Evolutionary conservation across 1,284 basidiomycete species (phyloP), one percentile per base, ranked within the genome.

Genomic region (Cerrena zonata): DNA sequence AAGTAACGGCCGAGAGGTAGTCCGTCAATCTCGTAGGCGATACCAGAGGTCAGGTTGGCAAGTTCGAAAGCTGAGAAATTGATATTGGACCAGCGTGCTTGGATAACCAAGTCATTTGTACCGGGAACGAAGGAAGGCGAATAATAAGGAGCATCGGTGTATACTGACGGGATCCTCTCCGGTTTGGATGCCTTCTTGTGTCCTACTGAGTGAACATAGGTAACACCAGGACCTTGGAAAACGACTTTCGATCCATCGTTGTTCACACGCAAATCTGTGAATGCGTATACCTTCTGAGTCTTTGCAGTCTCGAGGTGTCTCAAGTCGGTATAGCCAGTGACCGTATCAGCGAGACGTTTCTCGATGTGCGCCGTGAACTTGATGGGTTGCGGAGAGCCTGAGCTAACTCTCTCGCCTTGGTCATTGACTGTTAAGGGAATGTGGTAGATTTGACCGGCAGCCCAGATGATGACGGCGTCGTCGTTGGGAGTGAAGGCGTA

Each of bases 381-480:
- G 43, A 87, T 76, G 11, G 74, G 71, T 26, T 59, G 63, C 2
- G 83, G 80, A 15, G 64, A 50, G 1, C 64, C 65, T n/a, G 65
- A 62, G 0, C 66, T 63, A n/a, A 78, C 56, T 48, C 68, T 75
- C 59, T 85, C 84, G 49, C 75, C 79, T 30, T 58, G 58, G 2
- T 59, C 47, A 55, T 86, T 84, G 25, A 60, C 59, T 3, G 69
- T 55, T 19, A 87, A 64, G 12, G 84, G 82, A 2, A 88, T 73
- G 15, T 68, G 69, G 58, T 79, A 78, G 19, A 88, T 83, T 54
- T 85, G 77, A 7, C 84, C 84, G 2, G 79, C 75, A 3, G 85
- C 82, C 84, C 84, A 88, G 50, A 88, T 80, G 54, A 88, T 72
- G 50, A 88, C 68, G 0, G 79, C 82, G 53, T 77, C 71, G 55